phyloP scores from a whole-genome alignment of 2,329 filamentous ascomycete species.

The Fusarium cicatricum region DNA sequence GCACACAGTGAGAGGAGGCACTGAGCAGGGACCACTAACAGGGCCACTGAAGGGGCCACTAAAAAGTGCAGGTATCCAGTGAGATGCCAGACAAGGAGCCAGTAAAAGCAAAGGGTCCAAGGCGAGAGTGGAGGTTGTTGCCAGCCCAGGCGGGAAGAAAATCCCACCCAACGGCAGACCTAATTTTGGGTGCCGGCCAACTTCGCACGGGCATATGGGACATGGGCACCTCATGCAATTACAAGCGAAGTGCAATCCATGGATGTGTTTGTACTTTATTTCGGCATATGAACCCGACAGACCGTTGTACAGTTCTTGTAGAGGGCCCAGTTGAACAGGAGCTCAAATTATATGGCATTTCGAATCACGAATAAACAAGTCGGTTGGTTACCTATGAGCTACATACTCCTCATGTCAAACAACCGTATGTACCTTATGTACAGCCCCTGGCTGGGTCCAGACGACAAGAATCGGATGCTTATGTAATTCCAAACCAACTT shows the following conservation, averaged over 20 bases:
- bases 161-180: neutral
- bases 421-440: neutral
- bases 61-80: conserved; percentile 14
- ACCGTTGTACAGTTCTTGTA: too few relatives aligned
- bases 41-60: conserved; percentile 17
- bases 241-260: neutral
- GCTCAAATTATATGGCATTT: too few relatives aligned
- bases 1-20: conserved; percentile 25
- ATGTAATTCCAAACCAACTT: neutral
- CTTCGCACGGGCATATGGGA: too few relatives aligned
- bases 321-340: too few relatives aligned
- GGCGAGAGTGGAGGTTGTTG: conserved; percentile 12
- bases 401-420: too few relatives aligned
- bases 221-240: too few relatives aligned
- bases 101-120: conserved; percentile 14
- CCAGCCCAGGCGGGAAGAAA: conserved; percentile 1
- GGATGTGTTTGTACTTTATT: too few relatives aligned
- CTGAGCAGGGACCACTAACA: conserved; percentile 5
- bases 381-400: too few relatives aligned
- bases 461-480: neutral
- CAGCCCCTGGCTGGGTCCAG: neutral
- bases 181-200: neutral
- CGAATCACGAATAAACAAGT: too few relatives aligned
- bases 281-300: too few relatives aligned
- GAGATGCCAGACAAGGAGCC: conserved; percentile 6